Evolutionary conservation across 2,329 filamentous ascomycete genomes (phyloP).

Genomic region (Diplodia seriata): DNA sequence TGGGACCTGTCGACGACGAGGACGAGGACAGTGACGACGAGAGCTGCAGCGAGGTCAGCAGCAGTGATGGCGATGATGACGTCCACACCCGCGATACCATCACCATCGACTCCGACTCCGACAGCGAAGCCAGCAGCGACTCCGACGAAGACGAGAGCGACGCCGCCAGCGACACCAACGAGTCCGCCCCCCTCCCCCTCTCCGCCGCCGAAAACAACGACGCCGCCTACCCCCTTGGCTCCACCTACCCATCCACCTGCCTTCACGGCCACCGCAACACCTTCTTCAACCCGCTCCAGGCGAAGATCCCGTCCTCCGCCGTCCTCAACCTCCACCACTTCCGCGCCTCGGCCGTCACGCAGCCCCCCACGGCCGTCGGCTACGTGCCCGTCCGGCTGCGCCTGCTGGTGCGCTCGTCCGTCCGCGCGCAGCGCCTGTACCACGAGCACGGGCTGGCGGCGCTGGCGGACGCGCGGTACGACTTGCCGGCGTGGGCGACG

Average conservation of each 20-base stretch:
- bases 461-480: background rate
- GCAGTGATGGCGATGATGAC: background rate
- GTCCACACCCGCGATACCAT: background rate
- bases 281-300: background rate
- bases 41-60: too few species aligned
- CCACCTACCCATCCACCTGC: background rate
- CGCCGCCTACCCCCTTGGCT: too few species aligned
- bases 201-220: too few species aligned
- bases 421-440: background rate
- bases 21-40: background rate
- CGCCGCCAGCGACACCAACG: too few species aligned
- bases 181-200: too few species aligned
- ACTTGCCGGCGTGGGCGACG: background rate
- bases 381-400: background rate
- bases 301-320: background rate
- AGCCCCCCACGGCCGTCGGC: background rate
- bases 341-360: too few species aligned
- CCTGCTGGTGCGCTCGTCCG: background rate
- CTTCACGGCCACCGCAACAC: background rate
- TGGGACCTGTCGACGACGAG: background rate
- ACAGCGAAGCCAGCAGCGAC: too few species aligned
- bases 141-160: too few species aligned
- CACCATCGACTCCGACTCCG: background rate
- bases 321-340: background rate
- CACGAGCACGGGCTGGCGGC: background rate